phyloP scores from a whole-genome alignment of 495 filamentous ascomycete species.

The Penicillium pancosmium region DNA sequence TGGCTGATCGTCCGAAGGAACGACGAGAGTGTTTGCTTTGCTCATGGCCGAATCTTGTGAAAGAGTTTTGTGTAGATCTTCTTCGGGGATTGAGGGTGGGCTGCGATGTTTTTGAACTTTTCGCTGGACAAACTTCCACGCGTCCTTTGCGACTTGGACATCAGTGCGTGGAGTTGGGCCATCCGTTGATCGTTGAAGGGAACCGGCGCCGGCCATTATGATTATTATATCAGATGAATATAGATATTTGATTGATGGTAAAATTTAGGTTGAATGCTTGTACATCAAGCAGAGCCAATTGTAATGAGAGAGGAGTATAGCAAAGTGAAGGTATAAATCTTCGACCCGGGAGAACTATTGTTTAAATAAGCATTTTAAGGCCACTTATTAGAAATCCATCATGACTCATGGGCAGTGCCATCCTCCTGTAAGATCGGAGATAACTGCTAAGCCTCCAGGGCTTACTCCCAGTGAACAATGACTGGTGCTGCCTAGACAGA shows the following conservation, averaged over 20 bases:
- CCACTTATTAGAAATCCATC: not conserved
- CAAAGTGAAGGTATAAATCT: too few relatives aligned
- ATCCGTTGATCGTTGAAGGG: not conserved
- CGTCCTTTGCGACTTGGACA: conserved; percentile 2
- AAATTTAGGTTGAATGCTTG: not conserved
- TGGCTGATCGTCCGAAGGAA: not conserved
- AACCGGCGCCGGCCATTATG: not conserved
- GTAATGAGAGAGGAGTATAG: too few relatives aligned
- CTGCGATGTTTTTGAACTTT: not conserved
- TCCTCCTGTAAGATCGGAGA: not conserved
- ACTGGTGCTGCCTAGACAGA: not conserved
- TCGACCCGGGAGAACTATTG: too few relatives aligned
- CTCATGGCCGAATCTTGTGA: conserved; percentile 1
- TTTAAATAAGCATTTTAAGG: too few relatives aligned
- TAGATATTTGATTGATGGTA: not conserved
- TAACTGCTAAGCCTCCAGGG: not conserved
- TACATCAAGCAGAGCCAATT: not conserved
- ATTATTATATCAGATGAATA: not conserved
- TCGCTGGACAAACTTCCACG: conserved; percentile 4
- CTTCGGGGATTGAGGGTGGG: not conserved
- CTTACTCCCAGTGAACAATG: not conserved
- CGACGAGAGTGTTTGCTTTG: conserved; percentile 4
- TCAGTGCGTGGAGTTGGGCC: not conserved
- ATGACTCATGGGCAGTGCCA: not conserved
- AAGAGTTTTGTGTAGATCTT: not conserved